Percentiles rank a stretch among this genome's conserved stretches.
These are phyloP conservation scores for Neocatenulostroma microsporum DNA, from an alignment of 2,329 filamentous ascomycete genomes.

Conservation along the genomic window DNA sequence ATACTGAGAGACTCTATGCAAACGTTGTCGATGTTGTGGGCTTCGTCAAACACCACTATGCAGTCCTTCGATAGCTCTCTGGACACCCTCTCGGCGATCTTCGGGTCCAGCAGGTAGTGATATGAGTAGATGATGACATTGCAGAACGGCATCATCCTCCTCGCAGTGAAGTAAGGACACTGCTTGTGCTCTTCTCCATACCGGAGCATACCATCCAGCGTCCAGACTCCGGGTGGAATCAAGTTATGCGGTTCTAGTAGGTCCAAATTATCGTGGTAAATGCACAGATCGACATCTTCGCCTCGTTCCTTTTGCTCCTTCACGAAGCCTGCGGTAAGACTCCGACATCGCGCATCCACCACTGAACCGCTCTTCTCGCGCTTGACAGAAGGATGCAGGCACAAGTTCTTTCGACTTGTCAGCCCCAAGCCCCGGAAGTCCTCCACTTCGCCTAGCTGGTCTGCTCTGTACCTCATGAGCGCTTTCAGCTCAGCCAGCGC, in stretches of 20 bases:
- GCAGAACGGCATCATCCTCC: constrained; percentile 98
- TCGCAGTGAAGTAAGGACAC: constrained; percentile 92
- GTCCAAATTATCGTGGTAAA: constrained; percentile 98
- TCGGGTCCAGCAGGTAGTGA: constrained; percentile 94
- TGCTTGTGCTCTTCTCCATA: constrained; percentile 96
- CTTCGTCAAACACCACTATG: constrained; percentile 97
- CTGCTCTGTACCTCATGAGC: constrained; percentile 87
- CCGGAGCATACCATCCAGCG: constrained; percentile 75
- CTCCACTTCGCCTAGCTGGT: constrained; percentile 83
- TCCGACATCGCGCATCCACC: constrained; percentile 92
- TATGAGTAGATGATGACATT: constrained; percentile 99
- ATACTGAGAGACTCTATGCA: constrained; percentile 97
- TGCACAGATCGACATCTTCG: constrained; percentile 86
- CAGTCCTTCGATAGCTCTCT: constrained; percentile 96
- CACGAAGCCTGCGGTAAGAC: constrained; percentile 90
- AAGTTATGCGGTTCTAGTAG: constrained; percentile 90
- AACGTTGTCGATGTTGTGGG: constrained; percentile 99
- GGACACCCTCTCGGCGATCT: constrained; percentile 92
- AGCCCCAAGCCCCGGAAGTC: constrained; percentile 88
- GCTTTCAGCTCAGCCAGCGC: constrained; percentile 83
- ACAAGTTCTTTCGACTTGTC: constrained; percentile 95
- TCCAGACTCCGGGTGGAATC: constrained; percentile 91
- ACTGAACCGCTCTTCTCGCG: constrained; percentile 90
- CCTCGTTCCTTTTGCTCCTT: constrained; percentile 95
- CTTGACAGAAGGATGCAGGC: constrained; percentile 91